A percentile compares a stretch with the other conserved stretches of the same genome.
Conservation (phyloP, 805 yeast species). For the Ogataea degrootiae region DNA sequence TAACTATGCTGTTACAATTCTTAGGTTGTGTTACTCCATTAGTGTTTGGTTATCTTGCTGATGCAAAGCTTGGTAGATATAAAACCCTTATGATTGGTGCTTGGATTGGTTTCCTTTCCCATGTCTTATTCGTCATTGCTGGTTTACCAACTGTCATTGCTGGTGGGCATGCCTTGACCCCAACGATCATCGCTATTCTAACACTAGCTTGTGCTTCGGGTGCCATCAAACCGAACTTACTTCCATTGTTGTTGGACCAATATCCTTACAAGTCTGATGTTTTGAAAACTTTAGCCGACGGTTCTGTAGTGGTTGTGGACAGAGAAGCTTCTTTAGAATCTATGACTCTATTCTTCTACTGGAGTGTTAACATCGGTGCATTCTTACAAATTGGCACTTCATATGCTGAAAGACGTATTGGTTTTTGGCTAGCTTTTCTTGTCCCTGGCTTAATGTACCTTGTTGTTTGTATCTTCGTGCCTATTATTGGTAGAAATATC, state of each 20-base stretch:
- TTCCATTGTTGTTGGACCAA: conserved; percentile 53
- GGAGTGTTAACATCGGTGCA: conserved; percentile 53
- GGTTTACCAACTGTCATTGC: conserved; percentile 41
- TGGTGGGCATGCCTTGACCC: conserved; percentile 36
- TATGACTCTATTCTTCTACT: conserved; percentile 43
- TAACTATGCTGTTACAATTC: conserved; percentile 43
- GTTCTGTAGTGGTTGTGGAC: conserved; percentile 60
- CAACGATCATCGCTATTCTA: conserved; percentile 37
- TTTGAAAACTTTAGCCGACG: conserved; percentile 53
- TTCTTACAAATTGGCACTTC: conserved; percentile 49
- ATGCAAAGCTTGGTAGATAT: conserved; percentile 42
- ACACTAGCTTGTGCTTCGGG: conserved; percentile 45
- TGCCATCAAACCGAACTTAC: conserved; percentile 48
- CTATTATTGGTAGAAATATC: conserved; percentile 30
- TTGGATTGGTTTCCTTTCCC: conserved; percentile 41
- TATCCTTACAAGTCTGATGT: conserved; percentile 57
- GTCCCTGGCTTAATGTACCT: conserved; percentile 53
- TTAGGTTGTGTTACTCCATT: conserved; percentile 48
- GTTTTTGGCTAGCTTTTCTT: conserved; percentile 52
- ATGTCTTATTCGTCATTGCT: conserved; percentile 44
- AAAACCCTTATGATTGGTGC: conserved; percentile 48
- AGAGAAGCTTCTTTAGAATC: conserved; percentile 38
- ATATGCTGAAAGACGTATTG: conserved; percentile 46
- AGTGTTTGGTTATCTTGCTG: conserved; percentile 49
- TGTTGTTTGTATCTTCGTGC: conserved; percentile 46